phyloP scores from a whole-genome alignment of 176 grass and related monocot species.

The Dactylis glomerata region DNA sequence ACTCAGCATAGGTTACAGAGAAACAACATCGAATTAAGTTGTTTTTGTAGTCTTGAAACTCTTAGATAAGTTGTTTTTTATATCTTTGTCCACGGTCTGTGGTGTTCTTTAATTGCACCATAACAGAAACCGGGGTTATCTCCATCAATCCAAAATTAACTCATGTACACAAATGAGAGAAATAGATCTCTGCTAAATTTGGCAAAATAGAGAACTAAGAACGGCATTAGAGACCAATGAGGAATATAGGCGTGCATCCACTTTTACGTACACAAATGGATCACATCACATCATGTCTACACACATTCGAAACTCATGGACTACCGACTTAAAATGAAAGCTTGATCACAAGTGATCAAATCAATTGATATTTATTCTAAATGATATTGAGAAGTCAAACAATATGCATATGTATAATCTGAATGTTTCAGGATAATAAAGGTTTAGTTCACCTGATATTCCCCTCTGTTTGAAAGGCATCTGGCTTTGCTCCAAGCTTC shows the following conservation, averaged over 20 bases:
- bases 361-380: neutral
- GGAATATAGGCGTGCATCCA: neutral
- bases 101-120: no score
- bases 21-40: neutral
- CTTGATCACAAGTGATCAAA: slow-evolving; percentile 4
- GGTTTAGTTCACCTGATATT: slow-evolving; percentile 64
- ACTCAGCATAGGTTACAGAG: neutral
- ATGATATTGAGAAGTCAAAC: neutral
- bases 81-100: no score
- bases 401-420: slow-evolving; percentile 5
- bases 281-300: neutral
- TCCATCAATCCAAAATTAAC: neutral
- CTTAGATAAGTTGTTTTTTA: neutral
- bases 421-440: neutral
- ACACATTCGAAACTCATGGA: slow-evolving; percentile 18
- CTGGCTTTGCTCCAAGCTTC: slow-evolving; percentile 99
- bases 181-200: slow-evolving; percentile 16
- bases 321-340: slow-evolving; percentile 7
- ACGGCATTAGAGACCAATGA: neutral
- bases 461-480: slow-evolving; percentile 84
- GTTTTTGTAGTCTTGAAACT: neutral
- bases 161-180: neutral
- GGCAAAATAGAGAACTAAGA: neutral
- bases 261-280: slow-evolving; percentile 21
- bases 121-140: neutral